A percentile compares a stretch with the other conserved stretches of the same genome.
Evolutionary conservation across 331 rosid species (phyloP).

Genomic region (Acacia pycnantha): DNA sequence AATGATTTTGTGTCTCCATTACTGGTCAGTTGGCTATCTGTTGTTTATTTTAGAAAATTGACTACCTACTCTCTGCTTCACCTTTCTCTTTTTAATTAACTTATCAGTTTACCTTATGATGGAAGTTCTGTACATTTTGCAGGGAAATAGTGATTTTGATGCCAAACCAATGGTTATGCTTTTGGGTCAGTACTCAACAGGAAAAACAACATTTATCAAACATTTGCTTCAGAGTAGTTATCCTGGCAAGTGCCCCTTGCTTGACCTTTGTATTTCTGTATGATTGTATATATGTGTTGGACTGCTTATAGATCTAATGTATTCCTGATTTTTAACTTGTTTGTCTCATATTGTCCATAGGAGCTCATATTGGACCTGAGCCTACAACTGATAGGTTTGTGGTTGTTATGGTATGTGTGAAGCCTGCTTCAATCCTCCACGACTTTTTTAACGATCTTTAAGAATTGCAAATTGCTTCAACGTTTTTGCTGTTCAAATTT

Average conservation of each 20-base stretch:
- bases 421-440: not conserved
- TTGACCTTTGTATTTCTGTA: not conserved
- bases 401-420: constrained; percentile 78
- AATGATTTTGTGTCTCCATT: constrained; percentile 85
- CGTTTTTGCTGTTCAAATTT: constrained; percentile 17
- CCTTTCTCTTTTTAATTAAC: not conserved
- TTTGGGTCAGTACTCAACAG: constrained; percentile 97
- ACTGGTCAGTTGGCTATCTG: constrained; percentile 51
- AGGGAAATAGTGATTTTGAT: constrained; percentile 93
- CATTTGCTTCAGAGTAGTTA: constrained; percentile 75
- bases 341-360: constrained; percentile 40
- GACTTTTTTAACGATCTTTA: not conserved
- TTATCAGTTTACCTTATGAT: not conserved
- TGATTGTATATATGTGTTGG: not conserved
- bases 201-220: constrained; percentile 92
- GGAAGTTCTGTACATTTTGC: constrained; percentile 21
- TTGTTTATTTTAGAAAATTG: constrained; percentile 11
- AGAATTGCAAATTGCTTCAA: constrained; percentile 9
- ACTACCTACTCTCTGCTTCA: not conserved
- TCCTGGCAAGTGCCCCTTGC: constrained; percentile 65
- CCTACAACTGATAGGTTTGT: constrained; percentile 98
- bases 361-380: constrained; percentile 99
- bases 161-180: constrained; percentile 97
- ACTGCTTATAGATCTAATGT: not conserved
- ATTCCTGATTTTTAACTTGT: constrained; percentile 7